These are phyloP conservation scores for Phlebopus sp. DNA, from an alignment of 1,284 basidiomycete species.

Conservation along the genomic window DNA sequence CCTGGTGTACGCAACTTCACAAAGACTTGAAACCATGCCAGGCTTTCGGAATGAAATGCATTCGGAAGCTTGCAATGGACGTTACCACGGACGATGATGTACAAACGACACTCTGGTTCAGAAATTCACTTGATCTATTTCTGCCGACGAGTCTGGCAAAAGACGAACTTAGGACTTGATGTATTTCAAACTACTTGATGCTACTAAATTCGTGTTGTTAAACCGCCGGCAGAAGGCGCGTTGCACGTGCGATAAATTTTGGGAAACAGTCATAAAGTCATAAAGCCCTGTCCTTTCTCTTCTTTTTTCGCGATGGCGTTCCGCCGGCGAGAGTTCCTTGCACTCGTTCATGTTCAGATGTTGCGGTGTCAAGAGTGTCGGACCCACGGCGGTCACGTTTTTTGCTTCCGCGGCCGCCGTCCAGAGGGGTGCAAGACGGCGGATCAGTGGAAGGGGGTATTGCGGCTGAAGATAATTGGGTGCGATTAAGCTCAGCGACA, in stretches of 20 bases:
- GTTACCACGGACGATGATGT: conserved; percentile 54
- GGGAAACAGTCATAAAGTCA: too few relatives aligned
- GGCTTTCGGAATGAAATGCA: conserved; percentile 40
- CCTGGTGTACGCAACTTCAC: conserved; percentile 64
- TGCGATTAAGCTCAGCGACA: not conserved
- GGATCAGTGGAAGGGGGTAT: not conserved
- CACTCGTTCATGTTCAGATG: not conserved
- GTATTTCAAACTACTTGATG: too few relatives aligned
- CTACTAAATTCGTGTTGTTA: too few relatives aligned
- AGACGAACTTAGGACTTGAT: too few relatives aligned
- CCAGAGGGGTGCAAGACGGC: not conserved
- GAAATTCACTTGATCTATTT: too few relatives aligned
- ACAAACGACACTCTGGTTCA: too few relatives aligned
- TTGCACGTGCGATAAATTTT: too few relatives aligned
- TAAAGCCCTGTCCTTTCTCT: conserved; percentile 21
- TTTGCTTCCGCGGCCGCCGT: conserved; percentile 1
- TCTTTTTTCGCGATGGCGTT: conserved; percentile 19
- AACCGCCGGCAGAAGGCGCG: too few relatives aligned
- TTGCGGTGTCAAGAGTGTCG: not conserved
- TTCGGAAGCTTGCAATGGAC: conserved; percentile 49
- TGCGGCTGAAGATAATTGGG: not conserved
- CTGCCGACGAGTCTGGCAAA: too few relatives aligned
- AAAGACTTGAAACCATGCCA: conserved; percentile 51
- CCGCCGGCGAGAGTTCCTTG: not conserved
- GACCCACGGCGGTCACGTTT: conserved; percentile 20